Percentiles rank a stretch among this genome's conserved stretches.
These are phyloP conservation scores for Gnomoniopsis sp. DNA, from an alignment of 2,329 filamentous ascomycete species.

Conservation along the genomic window DNA sequence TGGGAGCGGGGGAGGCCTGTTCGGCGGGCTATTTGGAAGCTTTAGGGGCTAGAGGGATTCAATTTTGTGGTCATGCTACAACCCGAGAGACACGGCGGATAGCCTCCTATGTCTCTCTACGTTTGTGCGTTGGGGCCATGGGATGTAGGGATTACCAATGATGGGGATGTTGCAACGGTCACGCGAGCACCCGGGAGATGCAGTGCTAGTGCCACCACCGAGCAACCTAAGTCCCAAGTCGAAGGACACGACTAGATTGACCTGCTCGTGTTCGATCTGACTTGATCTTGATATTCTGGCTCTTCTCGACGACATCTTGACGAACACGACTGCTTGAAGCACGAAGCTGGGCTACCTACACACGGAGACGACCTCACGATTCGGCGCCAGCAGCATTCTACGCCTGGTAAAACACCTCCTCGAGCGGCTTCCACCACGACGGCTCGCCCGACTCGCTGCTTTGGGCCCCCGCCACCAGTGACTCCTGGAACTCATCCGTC, in stretches of 20 bases:
- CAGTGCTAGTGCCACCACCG: background rate
- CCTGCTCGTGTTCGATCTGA: background rate
- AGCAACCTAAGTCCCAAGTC: background rate
- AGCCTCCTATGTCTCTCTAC: background rate
- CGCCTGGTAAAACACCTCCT: slow-evolving; percentile 65
- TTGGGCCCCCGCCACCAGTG: slow-evolving; percentile 55
- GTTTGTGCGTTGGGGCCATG: background rate
- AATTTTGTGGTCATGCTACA: background rate
- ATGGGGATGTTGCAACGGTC: background rate
- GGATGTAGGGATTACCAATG: no score
- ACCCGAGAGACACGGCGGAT: background rate
- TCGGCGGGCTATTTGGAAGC: slow-evolving; percentile 30
- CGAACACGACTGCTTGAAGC: background rate
- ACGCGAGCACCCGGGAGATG: background rate
- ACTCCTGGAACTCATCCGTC: slow-evolving; percentile 74
- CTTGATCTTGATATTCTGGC: background rate
- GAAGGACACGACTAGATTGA: background rate
- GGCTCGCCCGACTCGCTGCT: slow-evolving; percentile 56
- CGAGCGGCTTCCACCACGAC: slow-evolving; percentile 66
- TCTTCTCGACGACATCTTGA: background rate
- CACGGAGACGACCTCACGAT: background rate
- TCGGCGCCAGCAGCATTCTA: slow-evolving; percentile 25
- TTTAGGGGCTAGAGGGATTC: slow-evolving; percentile 19
- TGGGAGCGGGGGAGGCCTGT: slow-evolving; percentile 3
- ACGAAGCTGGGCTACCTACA: background rate